These are phyloP conservation scores for Fusarium multiceps DNA, from an alignment of 2,329 filamentous ascomycete genomes.

Conservation along the genomic window DNA sequence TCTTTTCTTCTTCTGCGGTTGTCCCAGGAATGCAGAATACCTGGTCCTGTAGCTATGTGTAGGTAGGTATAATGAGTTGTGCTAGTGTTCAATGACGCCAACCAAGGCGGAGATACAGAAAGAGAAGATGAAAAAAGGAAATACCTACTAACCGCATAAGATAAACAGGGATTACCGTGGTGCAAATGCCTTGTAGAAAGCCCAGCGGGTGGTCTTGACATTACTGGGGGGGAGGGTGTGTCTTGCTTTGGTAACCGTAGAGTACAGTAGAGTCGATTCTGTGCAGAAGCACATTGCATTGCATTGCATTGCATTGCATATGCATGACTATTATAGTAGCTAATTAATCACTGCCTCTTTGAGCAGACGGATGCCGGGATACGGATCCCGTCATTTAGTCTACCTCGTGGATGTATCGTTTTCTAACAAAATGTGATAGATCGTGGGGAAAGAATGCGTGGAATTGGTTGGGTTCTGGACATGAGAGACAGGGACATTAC, in stretches of 20 bases:
- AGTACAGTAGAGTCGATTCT: not conserved
- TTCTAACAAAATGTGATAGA: slow-evolving; percentile 37
- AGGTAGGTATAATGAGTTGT: not conserved
- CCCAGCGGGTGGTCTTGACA: not conserved
- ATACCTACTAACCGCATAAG: not conserved
- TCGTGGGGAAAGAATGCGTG: slow-evolving; percentile 24
- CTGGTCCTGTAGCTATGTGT: not conserved
- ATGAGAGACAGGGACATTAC: not conserved
- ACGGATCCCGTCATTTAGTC: not conserved
- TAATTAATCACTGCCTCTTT: not conserved
- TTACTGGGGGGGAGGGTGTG: not conserved
- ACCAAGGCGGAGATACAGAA: not conserved
- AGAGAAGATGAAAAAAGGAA: slow-evolving; percentile 5
- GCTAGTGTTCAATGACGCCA: slow-evolving; percentile 12
- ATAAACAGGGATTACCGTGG: not conserved
- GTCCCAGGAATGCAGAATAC: slow-evolving; percentile 15
- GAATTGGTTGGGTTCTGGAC: slow-evolving; percentile 1
- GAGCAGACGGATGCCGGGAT: not conserved
- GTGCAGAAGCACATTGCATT: slow-evolving; percentile 1
- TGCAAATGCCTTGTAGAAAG: not conserved
- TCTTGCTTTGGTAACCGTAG: not conserved
- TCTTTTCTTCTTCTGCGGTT: not conserved
- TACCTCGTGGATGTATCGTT: not conserved
- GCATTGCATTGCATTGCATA: slow-evolving; percentile 7
- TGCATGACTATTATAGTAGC: not conserved